phyloP scores from a whole-genome alignment of 108 stramenopile species.

The Cylindrotheca closterium region DNA sequence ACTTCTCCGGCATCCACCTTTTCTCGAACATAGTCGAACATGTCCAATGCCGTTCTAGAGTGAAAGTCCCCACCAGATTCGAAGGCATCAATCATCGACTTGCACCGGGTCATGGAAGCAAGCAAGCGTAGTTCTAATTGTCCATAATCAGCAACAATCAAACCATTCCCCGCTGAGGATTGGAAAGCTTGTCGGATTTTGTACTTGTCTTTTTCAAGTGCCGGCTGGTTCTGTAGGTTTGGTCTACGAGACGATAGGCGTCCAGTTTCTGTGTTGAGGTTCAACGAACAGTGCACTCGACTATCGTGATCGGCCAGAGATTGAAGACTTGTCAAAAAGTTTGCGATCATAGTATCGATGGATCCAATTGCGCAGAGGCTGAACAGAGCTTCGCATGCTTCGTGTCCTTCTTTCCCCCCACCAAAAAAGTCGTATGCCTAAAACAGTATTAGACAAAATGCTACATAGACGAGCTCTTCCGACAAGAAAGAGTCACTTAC shows the following conservation, averaged over 20 bases:
- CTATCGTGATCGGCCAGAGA: slow-evolving; percentile 84
- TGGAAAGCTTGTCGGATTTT: slow-evolving; percentile 92
- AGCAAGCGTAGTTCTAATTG: slow-evolving; percentile 97
- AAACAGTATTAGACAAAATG: neutral
- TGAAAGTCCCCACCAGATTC: slow-evolving; percentile 97
- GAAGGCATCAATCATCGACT: slow-evolving; percentile 97
- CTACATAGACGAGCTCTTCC: neutral
- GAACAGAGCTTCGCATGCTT: slow-evolving; percentile 91
- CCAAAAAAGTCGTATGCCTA: slow-evolving; percentile 86
- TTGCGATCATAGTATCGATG: slow-evolving; percentile 97
- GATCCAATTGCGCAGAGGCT: slow-evolving; percentile 87
- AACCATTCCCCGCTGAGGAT: slow-evolving; percentile 85
- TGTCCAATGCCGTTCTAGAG: slow-evolving; percentile 96
- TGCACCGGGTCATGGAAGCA: slow-evolving; percentile 95
- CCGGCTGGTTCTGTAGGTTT: slow-evolving; percentile 99
- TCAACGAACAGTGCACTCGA: slow-evolving; percentile 95
- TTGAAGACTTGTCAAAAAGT: slow-evolving; percentile 87
- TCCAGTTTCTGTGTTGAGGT: slow-evolving; percentile 99
- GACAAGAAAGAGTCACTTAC: slow-evolving; percentile 34
- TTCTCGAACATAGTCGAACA: slow-evolving; percentile 95
- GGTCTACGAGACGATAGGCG: slow-evolving; percentile 94
- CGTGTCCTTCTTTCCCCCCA: slow-evolving; percentile 76
- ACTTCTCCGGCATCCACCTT: slow-evolving; percentile 93
- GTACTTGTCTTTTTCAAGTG: slow-evolving; percentile 96
- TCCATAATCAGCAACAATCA: slow-evolving; percentile 99